A percentile compares a stretch with the other conserved stretches of the same genome.
Evolutionary conservation across 1,284 basidiomycete species (phyloP).

Genomic region (Stygiomarasmius scandens): DNA sequence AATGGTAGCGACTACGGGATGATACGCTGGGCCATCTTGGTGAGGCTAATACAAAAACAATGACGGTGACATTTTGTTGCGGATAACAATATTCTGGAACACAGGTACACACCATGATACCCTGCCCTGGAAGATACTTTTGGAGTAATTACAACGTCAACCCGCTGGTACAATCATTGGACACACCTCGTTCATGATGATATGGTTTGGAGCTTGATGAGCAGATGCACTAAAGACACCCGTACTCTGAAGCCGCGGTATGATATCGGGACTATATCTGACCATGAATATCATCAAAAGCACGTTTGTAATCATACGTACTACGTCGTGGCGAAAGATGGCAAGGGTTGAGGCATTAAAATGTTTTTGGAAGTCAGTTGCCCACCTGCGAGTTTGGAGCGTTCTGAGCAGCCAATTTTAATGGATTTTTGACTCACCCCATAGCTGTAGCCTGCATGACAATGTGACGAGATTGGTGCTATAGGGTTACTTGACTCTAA

Average conservation of each 20-base stretch:
- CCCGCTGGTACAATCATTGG: slow-evolving; percentile 2
- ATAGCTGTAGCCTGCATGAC: slow-evolving; percentile 65
- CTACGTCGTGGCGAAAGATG: slow-evolving; percentile 63
- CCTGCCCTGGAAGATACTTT: slow-evolving; percentile 87
- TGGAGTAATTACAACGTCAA: slow-evolving; percentile 10
- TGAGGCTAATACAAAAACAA: slow-evolving; percentile 65
- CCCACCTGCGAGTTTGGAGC: slow-evolving; percentile 52
- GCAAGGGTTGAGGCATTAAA: slow-evolving; percentile 66
- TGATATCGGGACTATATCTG: slow-evolving; percentile 77
- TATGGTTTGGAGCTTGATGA: slow-evolving; percentile 78
- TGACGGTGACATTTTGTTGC: slow-evolving; percentile 2
- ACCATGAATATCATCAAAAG: no score
- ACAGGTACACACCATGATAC: slow-evolving; percentile 74
- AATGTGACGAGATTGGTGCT: neutral
- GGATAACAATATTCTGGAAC: slow-evolving; percentile 5
- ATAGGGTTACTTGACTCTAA: neutral
- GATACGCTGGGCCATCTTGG: slow-evolving; percentile 89
- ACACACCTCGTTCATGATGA: slow-evolving; percentile 84
- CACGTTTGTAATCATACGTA: slow-evolving; percentile 42
- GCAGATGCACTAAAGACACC: slow-evolving; percentile 63
- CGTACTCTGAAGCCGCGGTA: slow-evolving; percentile 65
- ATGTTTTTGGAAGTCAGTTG: slow-evolving; percentile 64
- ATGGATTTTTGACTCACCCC: slow-evolving; percentile 55
- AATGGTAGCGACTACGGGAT: slow-evolving; percentile 87
- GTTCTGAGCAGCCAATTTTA: slow-evolving; percentile 1